These are phyloP conservation scores for Dendrobium huoshanense DNA, from an alignment of 106 monocot species.

Conservation along the genomic window DNA sequence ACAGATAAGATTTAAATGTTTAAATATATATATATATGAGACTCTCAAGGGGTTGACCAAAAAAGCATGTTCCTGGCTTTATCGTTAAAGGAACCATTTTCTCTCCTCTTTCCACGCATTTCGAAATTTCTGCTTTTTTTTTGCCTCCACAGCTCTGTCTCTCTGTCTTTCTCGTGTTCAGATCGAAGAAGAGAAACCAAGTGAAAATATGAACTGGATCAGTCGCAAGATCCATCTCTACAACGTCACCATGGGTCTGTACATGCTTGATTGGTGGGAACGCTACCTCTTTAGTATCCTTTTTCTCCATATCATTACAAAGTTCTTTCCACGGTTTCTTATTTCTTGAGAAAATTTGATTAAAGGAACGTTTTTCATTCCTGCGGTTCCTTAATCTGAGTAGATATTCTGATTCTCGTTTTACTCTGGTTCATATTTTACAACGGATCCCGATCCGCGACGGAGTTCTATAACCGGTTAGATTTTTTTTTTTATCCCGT, in stretches of 20 bases:
- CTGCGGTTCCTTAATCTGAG: conserved; percentile 11
- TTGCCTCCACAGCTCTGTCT: background rate
- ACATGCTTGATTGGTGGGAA: conserved; percentile 77
- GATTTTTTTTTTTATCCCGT: background rate
- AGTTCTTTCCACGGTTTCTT: background rate
- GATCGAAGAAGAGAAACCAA: background rate
- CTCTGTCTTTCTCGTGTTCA: background rate
- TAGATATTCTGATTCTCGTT: conserved; percentile 40
- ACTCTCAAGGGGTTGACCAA: no score
- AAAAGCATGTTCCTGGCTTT: no score
- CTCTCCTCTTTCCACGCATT: background rate
- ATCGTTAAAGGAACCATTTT: no score
- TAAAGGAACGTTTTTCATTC: background rate
- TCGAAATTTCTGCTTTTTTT: background rate
- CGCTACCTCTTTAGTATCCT: conserved; percentile 65
- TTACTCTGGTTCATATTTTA: conserved; percentile 59
- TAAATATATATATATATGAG: no score
- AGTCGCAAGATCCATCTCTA: conserved; percentile 62
- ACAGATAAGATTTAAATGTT: no score
- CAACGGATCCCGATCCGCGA: conserved; percentile 35
- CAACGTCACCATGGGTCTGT: conserved; percentile 70
- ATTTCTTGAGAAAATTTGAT: background rate
- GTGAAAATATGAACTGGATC: conserved; percentile 37
- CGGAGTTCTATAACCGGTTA: conserved; percentile 12
- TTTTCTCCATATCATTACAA: background rate